These are phyloP conservation scores for Cladosporium colombiae DNA, from an alignment of 2,329 filamentous ascomycete species.

Conservation along the genomic window DNA sequence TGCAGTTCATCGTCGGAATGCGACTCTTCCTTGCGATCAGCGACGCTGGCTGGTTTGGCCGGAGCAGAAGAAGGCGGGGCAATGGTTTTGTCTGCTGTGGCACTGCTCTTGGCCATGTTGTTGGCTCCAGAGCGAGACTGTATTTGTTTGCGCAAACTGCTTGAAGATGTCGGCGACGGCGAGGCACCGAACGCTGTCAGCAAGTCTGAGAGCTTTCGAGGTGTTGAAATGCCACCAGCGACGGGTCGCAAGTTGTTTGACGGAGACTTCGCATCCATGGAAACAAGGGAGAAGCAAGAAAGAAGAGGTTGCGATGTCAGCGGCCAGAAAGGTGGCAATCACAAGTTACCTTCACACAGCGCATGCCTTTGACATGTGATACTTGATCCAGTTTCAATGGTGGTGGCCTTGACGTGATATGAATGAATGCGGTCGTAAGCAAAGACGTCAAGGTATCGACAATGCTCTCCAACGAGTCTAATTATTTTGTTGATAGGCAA, in stretches of 20 bases:
- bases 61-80: neutral
- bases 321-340: neutral
- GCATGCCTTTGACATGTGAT: conserved; percentile 8
- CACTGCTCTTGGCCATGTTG: neutral
- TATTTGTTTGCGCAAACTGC: conserved; percentile 28
- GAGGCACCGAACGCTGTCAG: conserved; percentile 33
- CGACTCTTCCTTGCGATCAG: conserved; percentile 29
- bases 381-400: neutral
- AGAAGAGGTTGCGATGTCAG: neutral
- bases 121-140: neutral
- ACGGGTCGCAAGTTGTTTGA: neutral
- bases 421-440: neutral
- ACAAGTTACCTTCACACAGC: neutral
- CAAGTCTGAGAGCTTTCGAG: conserved; percentile 25
- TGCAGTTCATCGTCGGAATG: conserved; percentile 27
- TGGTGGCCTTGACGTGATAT: neutral
- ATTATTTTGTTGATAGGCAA: neutral
- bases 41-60: conserved; percentile 7
- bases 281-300: neutral
- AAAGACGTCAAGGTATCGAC: neutral
- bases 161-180: conserved; percentile 30
- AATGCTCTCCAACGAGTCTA: neutral
- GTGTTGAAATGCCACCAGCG: neutral
- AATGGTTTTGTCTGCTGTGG: neutral
- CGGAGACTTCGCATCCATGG: neutral